A percentile compares a stretch with the other conserved stretches of the same genome.
These are phyloP conservation scores for Aureobasidium melanogenum DNA, from an alignment of 2,329 filamentous ascomycete genomes.

Conservation along the genomic window DNA sequence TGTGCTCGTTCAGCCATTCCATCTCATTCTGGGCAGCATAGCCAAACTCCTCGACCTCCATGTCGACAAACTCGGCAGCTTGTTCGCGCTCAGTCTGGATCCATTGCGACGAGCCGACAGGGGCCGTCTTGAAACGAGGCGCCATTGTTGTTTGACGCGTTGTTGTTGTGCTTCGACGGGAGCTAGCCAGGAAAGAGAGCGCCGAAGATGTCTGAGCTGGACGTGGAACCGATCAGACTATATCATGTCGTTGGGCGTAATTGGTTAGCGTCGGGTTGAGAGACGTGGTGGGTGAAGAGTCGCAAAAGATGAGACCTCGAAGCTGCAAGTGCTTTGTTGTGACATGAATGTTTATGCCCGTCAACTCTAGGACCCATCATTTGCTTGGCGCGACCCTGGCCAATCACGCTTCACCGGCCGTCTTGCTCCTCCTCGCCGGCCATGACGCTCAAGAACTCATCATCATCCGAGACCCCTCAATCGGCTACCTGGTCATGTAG, in stretches of 20 bases:
- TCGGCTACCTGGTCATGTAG: background rate
- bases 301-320: constrained; percentile 4
- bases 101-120: constrained; percentile 50
- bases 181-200: background rate
- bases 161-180: constrained; percentile 15
- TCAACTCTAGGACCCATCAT: background rate
- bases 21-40: constrained; percentile 89
- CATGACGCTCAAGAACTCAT: background rate
- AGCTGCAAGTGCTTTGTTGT: constrained; percentile 7
- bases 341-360: constrained; percentile 7
- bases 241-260: constrained; percentile 1
- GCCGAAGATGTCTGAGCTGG: constrained; percentile 1
- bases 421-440: background rate
- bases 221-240: background rate
- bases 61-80: constrained; percentile 62
- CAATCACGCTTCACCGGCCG: background rate
- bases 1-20: constrained; percentile 98
- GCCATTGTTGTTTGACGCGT: constrained; percentile 18
- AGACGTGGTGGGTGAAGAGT: background rate
- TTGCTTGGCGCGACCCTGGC: background rate
- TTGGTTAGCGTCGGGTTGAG: background rate
- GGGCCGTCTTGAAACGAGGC: constrained; percentile 18
- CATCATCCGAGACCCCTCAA: constrained; percentile 1
- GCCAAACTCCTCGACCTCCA: constrained; percentile 86
- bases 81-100: constrained; percentile 75